Base-by-base conservation (phyloP, 2,329 filamentous ascomycete genomes). In the Neonectria neomacrospora region DNA sequence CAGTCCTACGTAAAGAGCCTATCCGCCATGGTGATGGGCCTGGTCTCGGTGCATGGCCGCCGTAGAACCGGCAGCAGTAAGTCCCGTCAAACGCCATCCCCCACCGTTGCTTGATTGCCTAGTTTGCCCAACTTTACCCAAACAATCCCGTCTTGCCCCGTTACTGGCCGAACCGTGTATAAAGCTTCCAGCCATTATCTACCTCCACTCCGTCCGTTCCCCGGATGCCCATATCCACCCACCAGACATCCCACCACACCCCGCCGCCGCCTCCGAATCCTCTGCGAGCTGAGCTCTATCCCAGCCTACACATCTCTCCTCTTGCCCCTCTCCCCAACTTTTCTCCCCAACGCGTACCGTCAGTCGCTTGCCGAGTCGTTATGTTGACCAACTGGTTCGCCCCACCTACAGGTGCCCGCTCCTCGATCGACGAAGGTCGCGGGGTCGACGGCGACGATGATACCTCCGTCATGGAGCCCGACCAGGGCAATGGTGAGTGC, bases 401-500 rank as follows among this genome's bases (percentile, higher is more conserved):
- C 42, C 69, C 75, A 75, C 73, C 75, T 68, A 70, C 73, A 83
- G 82, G 82, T 74, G 80, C 78, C 71, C 79, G 79, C 68, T 87
- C 86, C 48, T 90, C 89, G 5, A 79, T 78, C 68, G 88, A 91
- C 61, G 88, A 89, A 23, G 75, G 71, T 61, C 76, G 76, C 64
- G 77, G 71, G 66, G 78, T 79, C 63, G 80, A 82, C 39, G 71
- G 67, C 58, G 80, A 82, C 64, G 90, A 93, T 73, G 93, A 96
- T 74, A 94, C 93, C 75, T 90, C 88, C 61, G 86, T 95, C 65
- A 90, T 97, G 74, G 94, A 97, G 81, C 88, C 92, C 64, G 94
- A 97, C 58, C 94, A 98, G 85, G 94, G 94, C 81, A 97, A 95
- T 86, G 91, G 93, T 97, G 81, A 78, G 90, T 79, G 39, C 65